Evolutionary conservation across 2,329 filamentous ascomycete genomes (phyloP), one percentile per base, ranked within the genome.

Genomic region (Bretziella fagacearum): DNA sequence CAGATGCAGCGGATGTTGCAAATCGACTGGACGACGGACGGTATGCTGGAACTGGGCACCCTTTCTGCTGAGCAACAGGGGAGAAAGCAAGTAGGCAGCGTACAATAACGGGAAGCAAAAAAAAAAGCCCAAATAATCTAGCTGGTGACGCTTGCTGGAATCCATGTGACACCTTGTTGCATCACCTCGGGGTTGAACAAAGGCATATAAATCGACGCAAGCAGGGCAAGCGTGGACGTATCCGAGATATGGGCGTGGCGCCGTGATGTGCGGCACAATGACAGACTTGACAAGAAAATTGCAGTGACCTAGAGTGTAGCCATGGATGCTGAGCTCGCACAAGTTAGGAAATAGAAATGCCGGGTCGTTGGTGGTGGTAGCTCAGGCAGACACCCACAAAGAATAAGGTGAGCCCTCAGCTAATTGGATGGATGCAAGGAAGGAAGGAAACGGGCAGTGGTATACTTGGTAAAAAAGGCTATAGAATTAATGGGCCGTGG

Each of bases 101-200:
- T 22, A 39, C 35, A 22, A 39, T 5, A 8, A 39, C 17, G 8
- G 18, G 35, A 39, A 39, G 35, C n/a, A 39, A 39, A 39, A n/a
- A n/a, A n/a, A 39, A 39, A 23, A 39, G 18, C 15, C 35, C 35
- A 39, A 39, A 4, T 22, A 22, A 39, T 39, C 7, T 39, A 39
- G 35, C 18, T 39, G 15, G 23, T 20, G 23, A 39, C 11, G n/a
- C 18, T n/a, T 39, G 35, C 15, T 13, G 18, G 18, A 20, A 39
- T 25, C 35, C 35, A 39, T 39, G 35, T 39, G 6, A 39, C 35
- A 25, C 35, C 6, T 39, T n/a, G 7, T 39, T 39, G 35, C 35
- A 20, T 39, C 35, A 39, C 35, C 35, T 39, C 35, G 17, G 35
- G 35, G 13, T 39, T 39, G 35, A 23, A 39, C 35, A 39, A 39